Percentiles rank a stretch among this genome's conserved stretches.
These are phyloP conservation scores for Neltuma alba DNA, from an alignment of 306 rosid species.

Conservation along the genomic window DNA sequence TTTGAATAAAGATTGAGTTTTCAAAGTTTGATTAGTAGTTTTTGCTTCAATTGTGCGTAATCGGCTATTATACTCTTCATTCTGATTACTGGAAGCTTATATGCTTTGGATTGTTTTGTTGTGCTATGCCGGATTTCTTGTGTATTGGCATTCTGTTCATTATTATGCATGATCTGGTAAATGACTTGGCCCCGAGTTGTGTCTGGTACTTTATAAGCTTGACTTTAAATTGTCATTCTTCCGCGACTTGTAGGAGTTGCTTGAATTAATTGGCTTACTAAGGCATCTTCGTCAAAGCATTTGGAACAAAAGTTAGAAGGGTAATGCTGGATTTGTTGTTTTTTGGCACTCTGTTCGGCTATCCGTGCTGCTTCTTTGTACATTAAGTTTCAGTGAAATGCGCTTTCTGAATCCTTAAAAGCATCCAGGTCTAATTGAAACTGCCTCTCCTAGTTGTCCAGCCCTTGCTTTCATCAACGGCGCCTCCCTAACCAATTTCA, in stretches of 20 bases:
- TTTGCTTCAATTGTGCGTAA: neutral
- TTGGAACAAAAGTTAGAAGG: neutral
- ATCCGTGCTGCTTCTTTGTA: no score
- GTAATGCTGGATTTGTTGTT: no score
- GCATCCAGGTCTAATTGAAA: neutral
- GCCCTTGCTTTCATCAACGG: neutral
- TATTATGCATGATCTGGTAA: neutral
- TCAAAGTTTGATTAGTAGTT: neutral
- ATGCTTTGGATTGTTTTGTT: neutral
- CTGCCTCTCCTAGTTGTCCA: neutral
- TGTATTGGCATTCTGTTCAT: neutral
- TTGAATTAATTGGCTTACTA: neutral
- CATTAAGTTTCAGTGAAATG: no score
- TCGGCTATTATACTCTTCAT: neutral
- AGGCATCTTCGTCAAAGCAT: neutral
- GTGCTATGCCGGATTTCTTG: neutral
- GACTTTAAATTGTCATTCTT: neutral
- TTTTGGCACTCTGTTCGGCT: no score
- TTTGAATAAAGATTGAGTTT: neutral
- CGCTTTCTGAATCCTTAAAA: no score
- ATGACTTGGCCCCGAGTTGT: neutral
- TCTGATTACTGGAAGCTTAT: neutral
- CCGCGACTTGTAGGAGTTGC: neutral
- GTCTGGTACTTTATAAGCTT: neutral
- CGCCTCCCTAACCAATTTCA: neutral